Conservation (phyloP, 2,329 filamentous ascomycete genomes). For the Penicillium sp. region DNA sequence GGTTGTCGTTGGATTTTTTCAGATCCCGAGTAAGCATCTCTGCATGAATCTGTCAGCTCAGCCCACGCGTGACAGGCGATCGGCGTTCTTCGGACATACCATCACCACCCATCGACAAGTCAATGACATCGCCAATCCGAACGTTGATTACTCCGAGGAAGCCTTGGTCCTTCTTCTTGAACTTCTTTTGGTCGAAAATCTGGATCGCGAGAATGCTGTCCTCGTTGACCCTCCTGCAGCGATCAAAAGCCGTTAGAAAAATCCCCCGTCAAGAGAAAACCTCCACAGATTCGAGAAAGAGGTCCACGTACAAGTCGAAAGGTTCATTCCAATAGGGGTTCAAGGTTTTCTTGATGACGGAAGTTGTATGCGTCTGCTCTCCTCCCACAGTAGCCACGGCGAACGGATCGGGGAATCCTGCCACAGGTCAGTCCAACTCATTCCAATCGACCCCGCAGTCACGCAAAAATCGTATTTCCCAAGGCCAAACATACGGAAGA, state of each 20-base stretch:
- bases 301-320: conserved; percentile 82
- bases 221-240: conserved; percentile 77
- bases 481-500: conserved; percentile 75
- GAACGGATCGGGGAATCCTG: conserved; percentile 96
- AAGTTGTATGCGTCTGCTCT: conserved; percentile 97
- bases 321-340: conserved; percentile 99
- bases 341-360: conserved; percentile 93
- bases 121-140: conserved; percentile 89
- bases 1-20: conserved; percentile 96
- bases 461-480: background rate
- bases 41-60: conserved; percentile 34
- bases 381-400: conserved; percentile 95
- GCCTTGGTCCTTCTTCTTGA: conserved; percentile 99
- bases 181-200: conserved; percentile 99
- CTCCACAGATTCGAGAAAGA: background rate
- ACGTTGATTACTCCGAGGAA: conserved; percentile 98
- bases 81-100: conserved; percentile 59
- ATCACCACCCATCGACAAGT: conserved; percentile 84
- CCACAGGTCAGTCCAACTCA: conserved; percentile 15
- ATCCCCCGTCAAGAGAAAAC: background rate
- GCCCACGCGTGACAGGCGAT: conserved; percentile 8
- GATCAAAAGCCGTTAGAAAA: conserved; percentile 13
- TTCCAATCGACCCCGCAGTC: conserved; percentile 1
- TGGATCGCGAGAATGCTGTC: conserved; percentile 97
- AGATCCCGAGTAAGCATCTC: conserved; percentile 98